Evolutionary conservation across 352 stramenopile genomes (phyloP).

Genomic region (Albugo candida): DNA sequence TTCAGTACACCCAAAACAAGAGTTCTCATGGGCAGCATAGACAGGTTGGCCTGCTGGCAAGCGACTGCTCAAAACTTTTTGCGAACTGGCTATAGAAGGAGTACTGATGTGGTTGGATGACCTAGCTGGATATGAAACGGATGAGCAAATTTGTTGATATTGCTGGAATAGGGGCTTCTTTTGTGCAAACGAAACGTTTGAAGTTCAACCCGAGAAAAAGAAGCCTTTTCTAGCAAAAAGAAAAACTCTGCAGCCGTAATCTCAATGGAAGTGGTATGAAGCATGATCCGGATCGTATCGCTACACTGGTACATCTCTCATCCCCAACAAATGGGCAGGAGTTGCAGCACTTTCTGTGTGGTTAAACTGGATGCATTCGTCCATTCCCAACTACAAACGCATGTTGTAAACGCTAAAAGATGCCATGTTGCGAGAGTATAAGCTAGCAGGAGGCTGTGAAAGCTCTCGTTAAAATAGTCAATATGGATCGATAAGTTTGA

Average conservation of each 20-base stretch:
- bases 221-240: neutral
- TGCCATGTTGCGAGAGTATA: conserved; percentile 3
- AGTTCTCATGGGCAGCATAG: conserved; percentile 9
- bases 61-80: neutral
- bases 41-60: conserved; percentile 7
- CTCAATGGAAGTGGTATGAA: neutral
- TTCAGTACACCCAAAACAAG: conserved; percentile 4
- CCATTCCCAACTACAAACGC: conserved; percentile 10
- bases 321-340: conserved; percentile 3
- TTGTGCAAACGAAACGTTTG: neutral
- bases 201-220: neutral
- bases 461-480: conserved; percentile 1
- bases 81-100: neutral
- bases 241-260: no score
- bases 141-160: neutral
- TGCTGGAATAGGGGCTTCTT: neutral
- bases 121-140: neutral
- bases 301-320: neutral
- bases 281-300: neutral
- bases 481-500: neutral
- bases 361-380: conserved; percentile 16
- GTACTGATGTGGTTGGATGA: neutral
- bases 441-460: conserved; percentile 5
- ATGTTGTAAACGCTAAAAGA: conserved; percentile 6
- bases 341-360: conserved; percentile 15